Percentiles rank a stretch among this genome's conserved stretches.
Conservation (phyloP, 1,284 basidiomycete genomes). For the Trametes versicolor region DNA sequence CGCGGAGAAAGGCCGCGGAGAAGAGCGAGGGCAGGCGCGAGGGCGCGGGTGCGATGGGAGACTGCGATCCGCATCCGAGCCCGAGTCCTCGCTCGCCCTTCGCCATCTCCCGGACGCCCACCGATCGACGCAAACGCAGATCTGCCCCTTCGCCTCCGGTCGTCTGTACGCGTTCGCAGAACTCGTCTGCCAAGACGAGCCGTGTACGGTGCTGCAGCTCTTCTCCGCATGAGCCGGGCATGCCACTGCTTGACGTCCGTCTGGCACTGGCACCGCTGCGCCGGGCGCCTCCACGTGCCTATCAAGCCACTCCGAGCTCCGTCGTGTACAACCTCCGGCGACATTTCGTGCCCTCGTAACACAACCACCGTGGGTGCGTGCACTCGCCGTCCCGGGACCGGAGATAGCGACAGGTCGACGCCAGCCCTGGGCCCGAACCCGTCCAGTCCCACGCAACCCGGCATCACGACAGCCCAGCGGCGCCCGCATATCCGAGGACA, state of each 20-base stretch:
- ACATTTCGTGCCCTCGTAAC: background rate
- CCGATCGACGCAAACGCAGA: conserved; percentile 7
- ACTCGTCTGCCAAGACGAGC: background rate
- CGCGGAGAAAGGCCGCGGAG: conserved; percentile 20
- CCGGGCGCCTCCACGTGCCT: background rate
- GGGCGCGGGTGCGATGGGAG: background rate
- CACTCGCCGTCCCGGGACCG: background rate
- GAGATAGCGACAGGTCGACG: background rate
- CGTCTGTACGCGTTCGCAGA: background rate
- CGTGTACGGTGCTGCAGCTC: background rate
- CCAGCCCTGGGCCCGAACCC: conserved; percentile 7
- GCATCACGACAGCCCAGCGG: background rate
- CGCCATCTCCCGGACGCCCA: background rate
- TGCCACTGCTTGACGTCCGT: background rate
- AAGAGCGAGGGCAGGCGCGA: background rate
- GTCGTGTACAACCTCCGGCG: background rate
- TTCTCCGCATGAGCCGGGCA: background rate
- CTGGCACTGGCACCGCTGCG: background rate
- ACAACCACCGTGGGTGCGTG: background rate
- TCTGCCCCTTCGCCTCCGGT: background rate
- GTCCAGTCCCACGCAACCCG: background rate
- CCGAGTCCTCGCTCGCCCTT: too few relatives aligned
- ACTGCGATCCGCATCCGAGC: conserved; percentile 13
- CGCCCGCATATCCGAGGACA: conserved; percentile 9
- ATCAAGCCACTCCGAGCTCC: conserved; percentile 2